These are phyloP conservation scores for Fusarium sp. DNA, from an alignment of 2,329 filamentous ascomycete genomes.

Conservation along the genomic window DNA sequence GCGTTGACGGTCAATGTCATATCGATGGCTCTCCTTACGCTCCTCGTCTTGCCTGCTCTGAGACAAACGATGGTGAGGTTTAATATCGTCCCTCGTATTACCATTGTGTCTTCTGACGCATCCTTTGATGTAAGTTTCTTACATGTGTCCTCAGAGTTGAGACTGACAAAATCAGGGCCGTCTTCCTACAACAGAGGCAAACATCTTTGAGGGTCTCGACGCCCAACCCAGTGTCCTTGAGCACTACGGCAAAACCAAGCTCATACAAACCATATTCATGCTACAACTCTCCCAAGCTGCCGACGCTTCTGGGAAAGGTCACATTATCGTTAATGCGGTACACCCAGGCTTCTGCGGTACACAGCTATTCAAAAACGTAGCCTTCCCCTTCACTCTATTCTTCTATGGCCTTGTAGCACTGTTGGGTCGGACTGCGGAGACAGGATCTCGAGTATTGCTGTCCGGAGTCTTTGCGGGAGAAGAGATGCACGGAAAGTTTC, in stretches of 20 bases:
- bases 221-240: slow-evolving; percentile 32
- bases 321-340: slow-evolving; percentile 54
- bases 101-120: slow-evolving; percentile 55
- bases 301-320: slow-evolving; percentile 48
- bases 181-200: slow-evolving; percentile 51
- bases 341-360: slow-evolving; percentile 58
- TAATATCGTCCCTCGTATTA: slow-evolving; percentile 53
- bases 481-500: slow-evolving; percentile 57
- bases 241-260: slow-evolving; percentile 50
- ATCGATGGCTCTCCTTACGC: slow-evolving; percentile 58
- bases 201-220: slow-evolving; percentile 52
- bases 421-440: slow-evolving; percentile 54
- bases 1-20: slow-evolving; percentile 62
- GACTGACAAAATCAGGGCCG: slow-evolving; percentile 40
- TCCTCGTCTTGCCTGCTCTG: slow-evolving; percentile 58
- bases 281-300: slow-evolving; percentile 51
- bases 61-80: slow-evolving; percentile 50
- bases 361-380: slow-evolving; percentile 52
- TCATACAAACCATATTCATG: slow-evolving; percentile 48
- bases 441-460: slow-evolving; percentile 56
- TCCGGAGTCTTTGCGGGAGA: slow-evolving; percentile 53
- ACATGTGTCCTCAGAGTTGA: too few species aligned
- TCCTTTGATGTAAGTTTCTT: slow-evolving; percentile 30
- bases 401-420: slow-evolving; percentile 31
- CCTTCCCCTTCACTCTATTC: slow-evolving; percentile 47